phyloP scores from a whole-genome alignment of 75 land plant genomes.

The Picea sitchensis region DNA sequence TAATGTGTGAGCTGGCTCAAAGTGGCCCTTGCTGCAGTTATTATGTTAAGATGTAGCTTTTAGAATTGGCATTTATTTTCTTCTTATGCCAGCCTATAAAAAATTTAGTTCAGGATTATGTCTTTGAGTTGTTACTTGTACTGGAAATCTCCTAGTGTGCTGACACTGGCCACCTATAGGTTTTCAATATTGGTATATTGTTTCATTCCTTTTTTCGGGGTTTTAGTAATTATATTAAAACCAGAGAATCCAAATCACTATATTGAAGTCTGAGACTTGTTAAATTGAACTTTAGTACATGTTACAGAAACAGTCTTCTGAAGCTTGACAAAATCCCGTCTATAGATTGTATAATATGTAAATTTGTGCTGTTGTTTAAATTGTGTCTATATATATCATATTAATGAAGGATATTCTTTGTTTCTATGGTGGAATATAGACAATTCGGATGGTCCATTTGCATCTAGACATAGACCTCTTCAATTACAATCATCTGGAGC shows the following conservation, averaged over 20 bases:
- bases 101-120: too few relatives aligned
- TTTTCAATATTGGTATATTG: not conserved
- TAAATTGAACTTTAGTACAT: not conserved
- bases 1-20: not conserved
- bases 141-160: too few relatives aligned
- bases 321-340: not conserved
- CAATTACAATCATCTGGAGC: constrained; percentile 8
- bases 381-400: not conserved
- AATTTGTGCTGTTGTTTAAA: not conserved
- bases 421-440: constrained; percentile 3
- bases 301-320: not conserved
- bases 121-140: too few relatives aligned
- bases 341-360: not conserved
- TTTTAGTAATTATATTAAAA: not conserved
- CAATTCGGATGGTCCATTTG: not conserved
- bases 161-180: too few relatives aligned
- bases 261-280: not conserved
- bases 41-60: too few relatives aligned
- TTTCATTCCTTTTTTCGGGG: not conserved
- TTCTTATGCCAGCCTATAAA: too few relatives aligned
- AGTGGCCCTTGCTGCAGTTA: not conserved
- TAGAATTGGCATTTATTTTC: too few relatives aligned
- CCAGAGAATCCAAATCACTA: not conserved
- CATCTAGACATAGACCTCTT: constrained; percentile 9
- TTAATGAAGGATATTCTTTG: not conserved